These are phyloP conservation scores for Rhynchosporium secalis DNA, from an alignment of 2,329 filamentous ascomycete species.

Conservation along the genomic window DNA sequence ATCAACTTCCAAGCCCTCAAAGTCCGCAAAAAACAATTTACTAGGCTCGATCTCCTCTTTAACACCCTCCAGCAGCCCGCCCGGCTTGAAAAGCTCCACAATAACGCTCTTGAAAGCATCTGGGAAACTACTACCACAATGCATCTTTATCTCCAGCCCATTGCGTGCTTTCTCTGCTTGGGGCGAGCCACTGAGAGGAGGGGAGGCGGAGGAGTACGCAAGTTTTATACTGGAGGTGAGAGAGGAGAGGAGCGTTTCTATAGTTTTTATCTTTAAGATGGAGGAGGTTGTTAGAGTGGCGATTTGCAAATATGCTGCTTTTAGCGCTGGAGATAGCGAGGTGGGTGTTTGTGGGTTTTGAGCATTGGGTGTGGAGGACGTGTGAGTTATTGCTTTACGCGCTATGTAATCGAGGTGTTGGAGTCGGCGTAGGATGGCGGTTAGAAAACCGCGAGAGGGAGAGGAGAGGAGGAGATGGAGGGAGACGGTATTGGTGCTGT, in stretches of 20 bases:
- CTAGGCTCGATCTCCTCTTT: conserved; percentile 40
- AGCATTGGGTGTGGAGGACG: conserved; percentile 18
- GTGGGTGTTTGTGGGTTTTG: conserved; percentile 9
- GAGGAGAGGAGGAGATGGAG: conserved; percentile 70
- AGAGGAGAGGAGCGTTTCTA: conserved; percentile 37
- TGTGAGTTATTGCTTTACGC: conserved; percentile 34
- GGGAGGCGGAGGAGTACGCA: conserved; percentile 31
- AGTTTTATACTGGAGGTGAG: conserved; percentile 34
- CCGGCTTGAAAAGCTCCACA: conserved; percentile 33
- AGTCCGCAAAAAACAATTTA: conserved; percentile 40
- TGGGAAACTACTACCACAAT: conserved; percentile 38
- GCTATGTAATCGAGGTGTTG: conserved; percentile 52
- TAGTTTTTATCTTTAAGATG: conserved; percentile 36
- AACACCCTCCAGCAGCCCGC: conserved; percentile 32
- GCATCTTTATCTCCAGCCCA: conserved; percentile 38
- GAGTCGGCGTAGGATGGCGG: conserved; percentile 66
- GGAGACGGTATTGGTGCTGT: conserved; percentile 56
- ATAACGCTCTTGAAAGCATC: conserved; percentile 39
- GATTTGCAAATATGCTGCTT: conserved; percentile 38
- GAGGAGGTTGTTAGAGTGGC: conserved; percentile 35
- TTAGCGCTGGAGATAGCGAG: conserved; percentile 31
- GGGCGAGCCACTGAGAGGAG: conserved; percentile 26
- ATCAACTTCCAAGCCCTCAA: conserved; percentile 37
- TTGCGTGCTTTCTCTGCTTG: conserved; percentile 34
- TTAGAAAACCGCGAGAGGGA: conserved; percentile 70